These are phyloP conservation scores for Kandelia obovata DNA, from an alignment of 345 rosid species.

Conservation along the genomic window DNA sequence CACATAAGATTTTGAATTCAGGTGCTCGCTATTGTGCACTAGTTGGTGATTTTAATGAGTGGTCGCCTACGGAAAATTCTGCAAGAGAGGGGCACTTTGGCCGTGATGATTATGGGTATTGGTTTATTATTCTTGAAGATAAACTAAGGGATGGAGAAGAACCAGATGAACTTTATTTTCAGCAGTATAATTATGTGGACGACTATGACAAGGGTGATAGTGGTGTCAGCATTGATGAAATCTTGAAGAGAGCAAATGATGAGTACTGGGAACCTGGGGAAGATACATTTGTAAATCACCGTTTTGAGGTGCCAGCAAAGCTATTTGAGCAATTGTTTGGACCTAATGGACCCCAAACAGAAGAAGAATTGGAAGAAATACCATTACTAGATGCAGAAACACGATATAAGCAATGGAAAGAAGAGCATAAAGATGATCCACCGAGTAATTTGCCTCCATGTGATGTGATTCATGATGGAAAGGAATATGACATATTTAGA, in stretches of 20 bases:
- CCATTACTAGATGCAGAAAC: conserved; percentile 76
- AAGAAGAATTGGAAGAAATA: conserved; percentile 72
- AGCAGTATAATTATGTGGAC: conserved; percentile 82
- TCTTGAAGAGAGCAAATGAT: conserved; percentile 73
- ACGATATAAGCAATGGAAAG: conserved; percentile 68
- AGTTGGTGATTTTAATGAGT: conserved; percentile 82
- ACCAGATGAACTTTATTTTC: conserved; percentile 89
- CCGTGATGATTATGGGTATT: conserved; percentile 91
- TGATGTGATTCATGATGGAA: conserved; percentile 76
- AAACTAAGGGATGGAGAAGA: conserved; percentile 77
- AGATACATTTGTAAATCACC: conserved; percentile 69
- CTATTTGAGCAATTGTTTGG: conserved; percentile 88
- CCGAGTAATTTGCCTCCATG: conserved; percentile 76
- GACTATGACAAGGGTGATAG: conserved; percentile 92
- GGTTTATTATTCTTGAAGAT: conserved; percentile 91
- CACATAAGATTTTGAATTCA: conserved; percentile 22
- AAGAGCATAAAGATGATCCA: conserved; percentile 85
- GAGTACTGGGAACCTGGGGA: conserved; percentile 99
- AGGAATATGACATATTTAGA: conserved; percentile 66
- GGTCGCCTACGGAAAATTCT: conserved; percentile 83
- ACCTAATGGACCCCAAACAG: conserved; percentile 84
- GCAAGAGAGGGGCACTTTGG: conserved; percentile 87
- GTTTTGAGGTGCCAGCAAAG: conserved; percentile 82
- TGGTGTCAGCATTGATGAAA: conserved; percentile 66
- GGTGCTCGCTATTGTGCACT: conserved; percentile 96